A percentile compares a stretch with the other conserved stretches of the same genome.
These are phyloP conservation scores for Ajuga reptans DNA, from an alignment of 305 asterid genomes.

Conservation along the genomic window DNA sequence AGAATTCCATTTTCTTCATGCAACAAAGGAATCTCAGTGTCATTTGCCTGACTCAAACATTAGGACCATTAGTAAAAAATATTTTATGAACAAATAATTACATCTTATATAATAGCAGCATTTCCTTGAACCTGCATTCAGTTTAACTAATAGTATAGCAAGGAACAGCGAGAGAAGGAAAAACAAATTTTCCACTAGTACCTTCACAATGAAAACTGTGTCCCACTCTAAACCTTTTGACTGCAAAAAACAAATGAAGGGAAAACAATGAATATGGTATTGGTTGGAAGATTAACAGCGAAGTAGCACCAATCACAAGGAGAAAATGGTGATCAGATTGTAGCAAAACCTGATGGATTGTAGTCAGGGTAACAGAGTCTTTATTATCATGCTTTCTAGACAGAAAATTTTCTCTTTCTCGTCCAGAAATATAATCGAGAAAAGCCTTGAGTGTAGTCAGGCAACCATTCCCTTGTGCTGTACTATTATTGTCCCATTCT, in stretches of 20 bases:
- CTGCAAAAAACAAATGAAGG: constrained; percentile 38
- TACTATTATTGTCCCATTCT: constrained; percentile 28
- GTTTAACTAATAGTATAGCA: neutral
- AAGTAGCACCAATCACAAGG: neutral
- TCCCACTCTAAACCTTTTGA: constrained; percentile 99
- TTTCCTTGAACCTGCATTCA: constrained; percentile 14
- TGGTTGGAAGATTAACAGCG: neutral
- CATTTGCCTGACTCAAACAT: constrained; percentile 63
- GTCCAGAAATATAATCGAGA: constrained; percentile 66
- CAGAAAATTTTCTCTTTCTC: constrained; percentile 79
- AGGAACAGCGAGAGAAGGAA: constrained; percentile 6
- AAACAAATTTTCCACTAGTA: constrained; percentile 28
- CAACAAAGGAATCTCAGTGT: constrained; percentile 83
- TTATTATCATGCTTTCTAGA: constrained; percentile 69
- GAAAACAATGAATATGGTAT: constrained; percentile 11
- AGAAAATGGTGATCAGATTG: constrained; percentile 13
- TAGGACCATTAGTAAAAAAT: constrained; percentile 15
- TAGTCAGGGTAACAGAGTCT: constrained; percentile 88
- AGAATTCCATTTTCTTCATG: constrained; percentile 69
- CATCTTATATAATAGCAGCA: constrained; percentile 1
- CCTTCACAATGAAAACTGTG: constrained; percentile 95
- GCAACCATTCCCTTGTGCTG: constrained; percentile 57
- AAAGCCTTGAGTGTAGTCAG: constrained; percentile 52
- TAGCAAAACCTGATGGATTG: constrained; percentile 86
- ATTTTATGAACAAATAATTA: constrained; percentile 11